Evolutionary conservation across 306 rosid genomes (phyloP).

Genomic region (Prunus kanzakura): DNA sequence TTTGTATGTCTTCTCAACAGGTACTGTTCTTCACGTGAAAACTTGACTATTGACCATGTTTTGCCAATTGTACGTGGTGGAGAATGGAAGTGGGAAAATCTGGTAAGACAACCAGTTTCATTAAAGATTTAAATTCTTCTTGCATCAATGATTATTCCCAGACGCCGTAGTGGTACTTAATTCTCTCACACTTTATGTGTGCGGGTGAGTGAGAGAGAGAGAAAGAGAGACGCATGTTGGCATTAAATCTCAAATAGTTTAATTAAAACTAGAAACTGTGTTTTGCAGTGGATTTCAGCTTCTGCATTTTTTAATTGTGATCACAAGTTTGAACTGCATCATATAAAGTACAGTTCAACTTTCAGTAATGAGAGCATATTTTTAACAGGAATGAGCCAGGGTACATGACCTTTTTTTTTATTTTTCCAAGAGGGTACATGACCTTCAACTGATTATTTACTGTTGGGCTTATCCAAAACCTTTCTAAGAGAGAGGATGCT

Average conservation of each 20-base stretch:
- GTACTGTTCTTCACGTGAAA: conserved; percentile 76
- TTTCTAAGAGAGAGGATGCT: not conserved
- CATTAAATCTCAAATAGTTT: not conserved
- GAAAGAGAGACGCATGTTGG: not conserved
- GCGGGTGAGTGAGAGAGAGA: not conserved
- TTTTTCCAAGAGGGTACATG: not conserved
- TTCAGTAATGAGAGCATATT: not conserved
- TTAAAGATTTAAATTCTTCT: not conserved
- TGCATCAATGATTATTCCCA: not conserved
- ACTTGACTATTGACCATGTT: conserved; percentile 94
- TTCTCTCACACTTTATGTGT: not conserved
- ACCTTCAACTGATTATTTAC: not conserved
- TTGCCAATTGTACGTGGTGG: conserved; percentile 76
- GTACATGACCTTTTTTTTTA: too few relatives aligned
- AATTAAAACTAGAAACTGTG: too few relatives aligned
- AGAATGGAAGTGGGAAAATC: conserved; percentile 93
- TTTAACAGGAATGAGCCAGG: not conserved
- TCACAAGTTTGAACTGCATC: not conserved
- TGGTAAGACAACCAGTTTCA: conserved; percentile 43
- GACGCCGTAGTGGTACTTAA: not conserved
- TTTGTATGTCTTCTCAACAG: conserved; percentile 41
- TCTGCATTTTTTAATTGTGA: too few relatives aligned
- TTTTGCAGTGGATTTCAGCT: too few relatives aligned
- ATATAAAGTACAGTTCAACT: not conserved
- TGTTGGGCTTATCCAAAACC: not conserved